Evolutionary conservation across 495 filamentous ascomycete species (phyloP).

Genomic region (Hypoxylon rickii): DNA sequence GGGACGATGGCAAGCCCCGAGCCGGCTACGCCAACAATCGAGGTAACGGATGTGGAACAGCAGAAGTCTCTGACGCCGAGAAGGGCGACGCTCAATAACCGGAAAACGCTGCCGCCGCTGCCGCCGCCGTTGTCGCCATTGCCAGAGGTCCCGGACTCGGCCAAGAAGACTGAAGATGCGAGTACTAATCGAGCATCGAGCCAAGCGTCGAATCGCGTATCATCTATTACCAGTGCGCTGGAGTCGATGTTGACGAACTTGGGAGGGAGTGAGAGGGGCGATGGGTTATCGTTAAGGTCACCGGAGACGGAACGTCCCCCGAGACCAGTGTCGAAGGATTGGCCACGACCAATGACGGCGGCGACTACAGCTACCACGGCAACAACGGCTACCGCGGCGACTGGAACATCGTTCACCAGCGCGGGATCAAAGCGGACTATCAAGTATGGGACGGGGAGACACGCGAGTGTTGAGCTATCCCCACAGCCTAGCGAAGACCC

Average conservation of each 20-base stretch:
- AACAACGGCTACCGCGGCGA: slow-evolving; percentile 29
- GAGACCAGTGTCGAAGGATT: slow-evolving; percentile 27
- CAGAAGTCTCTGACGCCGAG: slow-evolving; percentile 23
- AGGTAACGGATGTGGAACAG: slow-evolving; percentile 5
- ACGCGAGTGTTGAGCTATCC: slow-evolving; percentile 49
- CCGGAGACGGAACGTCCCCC: slow-evolving; percentile 11
- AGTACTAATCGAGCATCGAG: no score
- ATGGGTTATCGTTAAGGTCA: slow-evolving; percentile 10
- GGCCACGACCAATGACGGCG: slow-evolving; percentile 11
- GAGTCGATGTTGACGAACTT: slow-evolving; percentile 13
- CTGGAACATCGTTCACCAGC: slow-evolving; percentile 42
- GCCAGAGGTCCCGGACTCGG: slow-evolving; percentile 2
- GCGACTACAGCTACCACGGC: slow-evolving; percentile 31
- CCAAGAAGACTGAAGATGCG: background rate
- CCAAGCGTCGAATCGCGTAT: slow-evolving; percentile 3
- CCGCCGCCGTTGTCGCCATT: slow-evolving; percentile 32
- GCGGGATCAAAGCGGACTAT: slow-evolving; percentile 43
- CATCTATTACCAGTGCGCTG: slow-evolving; percentile 11
- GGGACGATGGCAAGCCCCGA: no score
- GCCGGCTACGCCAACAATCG: slow-evolving; percentile 26
- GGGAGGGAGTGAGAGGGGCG: slow-evolving; percentile 6
- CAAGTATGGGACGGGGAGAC: slow-evolving; percentile 53
- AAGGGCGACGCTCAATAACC: slow-evolving; percentile 16
- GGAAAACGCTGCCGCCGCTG: slow-evolving; percentile 36
- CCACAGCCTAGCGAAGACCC: slow-evolving; percentile 55